Evolutionary conservation across 2,329 filamentous ascomycete genomes (phyloP).

Genomic region (Hymenotorrendiella dingleyae): DNA sequence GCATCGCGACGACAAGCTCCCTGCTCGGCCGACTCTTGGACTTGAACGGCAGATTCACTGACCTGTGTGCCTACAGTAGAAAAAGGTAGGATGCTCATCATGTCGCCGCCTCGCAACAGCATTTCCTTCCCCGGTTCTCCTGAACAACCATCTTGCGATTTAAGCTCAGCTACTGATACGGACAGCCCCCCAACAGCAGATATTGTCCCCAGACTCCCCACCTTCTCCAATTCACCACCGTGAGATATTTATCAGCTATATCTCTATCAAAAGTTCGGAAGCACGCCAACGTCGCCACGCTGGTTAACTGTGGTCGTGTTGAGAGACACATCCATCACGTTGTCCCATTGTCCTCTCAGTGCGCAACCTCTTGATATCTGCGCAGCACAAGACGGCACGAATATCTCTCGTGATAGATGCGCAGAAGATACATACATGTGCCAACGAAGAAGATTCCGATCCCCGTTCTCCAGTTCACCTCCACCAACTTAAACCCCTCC

Average conservation of each 20-base stretch:
- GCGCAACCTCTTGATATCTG: neutral
- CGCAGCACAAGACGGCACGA: constrained; percentile 7
- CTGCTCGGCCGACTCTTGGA: constrained; percentile 11
- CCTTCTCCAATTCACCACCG: too few species aligned
- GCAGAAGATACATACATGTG: constrained; percentile 25
- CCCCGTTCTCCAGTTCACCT: constrained; percentile 22
- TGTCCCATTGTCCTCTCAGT: neutral
- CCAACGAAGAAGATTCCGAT: constrained; percentile 30
- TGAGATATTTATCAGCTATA: too few species aligned
- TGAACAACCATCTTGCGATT: constrained; percentile 2
- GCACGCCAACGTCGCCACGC: neutral
- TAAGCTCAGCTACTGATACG: constrained; percentile 2
- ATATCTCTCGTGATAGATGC: neutral
- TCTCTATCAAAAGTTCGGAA: too few species aligned
- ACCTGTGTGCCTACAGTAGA: neutral
- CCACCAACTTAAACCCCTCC: constrained; percentile 19
- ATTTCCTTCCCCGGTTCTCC: neutral
- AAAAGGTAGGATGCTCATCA: neutral
- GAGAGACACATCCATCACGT: neutral
- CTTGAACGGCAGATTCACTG: neutral
- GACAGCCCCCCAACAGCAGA: neutral
- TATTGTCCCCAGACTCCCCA: too few species aligned
- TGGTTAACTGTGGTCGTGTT: constrained; percentile 3
- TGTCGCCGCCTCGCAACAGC: too few species aligned
- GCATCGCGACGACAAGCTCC: constrained; percentile 18